phyloP scores from a whole-genome alignment of 495 filamentous ascomycete species.

The Pseudoneurospora amorphoporcata region DNA sequence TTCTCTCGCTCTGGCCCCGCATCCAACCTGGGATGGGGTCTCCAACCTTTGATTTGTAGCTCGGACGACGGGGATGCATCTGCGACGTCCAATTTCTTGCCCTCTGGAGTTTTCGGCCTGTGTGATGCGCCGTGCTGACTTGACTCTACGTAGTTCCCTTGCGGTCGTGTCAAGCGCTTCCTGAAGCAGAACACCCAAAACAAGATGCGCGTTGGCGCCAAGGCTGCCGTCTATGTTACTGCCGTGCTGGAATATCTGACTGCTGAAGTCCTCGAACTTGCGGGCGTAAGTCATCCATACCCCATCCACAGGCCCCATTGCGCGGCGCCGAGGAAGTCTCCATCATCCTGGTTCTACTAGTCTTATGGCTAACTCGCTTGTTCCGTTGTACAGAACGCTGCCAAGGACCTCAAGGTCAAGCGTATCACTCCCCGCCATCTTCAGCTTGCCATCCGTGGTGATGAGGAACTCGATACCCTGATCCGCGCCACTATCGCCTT shows the following conservation, averaged over 20 bases:
- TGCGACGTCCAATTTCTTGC: neutral
- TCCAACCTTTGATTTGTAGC: neutral
- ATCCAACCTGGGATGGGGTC: neutral
- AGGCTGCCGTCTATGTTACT: slow-evolving; percentile 97
- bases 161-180: slow-evolving; percentile 99
- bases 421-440: slow-evolving; percentile 97
- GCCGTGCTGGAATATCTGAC: slow-evolving; percentile 97
- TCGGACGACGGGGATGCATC: neutral
- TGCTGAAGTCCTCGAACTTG: slow-evolving; percentile 95
- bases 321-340: neutral
- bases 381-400: slow-evolving; percentile 56
- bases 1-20: neutral
- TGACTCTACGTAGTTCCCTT: slow-evolving; percentile 66
- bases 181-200: slow-evolving; percentile 98
- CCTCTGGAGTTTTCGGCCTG: neutral
- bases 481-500: slow-evolving; percentile 98
- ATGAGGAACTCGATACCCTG: slow-evolving; percentile 94
- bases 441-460: slow-evolving; percentile 95
- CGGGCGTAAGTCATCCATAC: slow-evolving; percentile 50
- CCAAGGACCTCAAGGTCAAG: slow-evolving; percentile 99
- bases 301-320: slow-evolving; percentile 3
- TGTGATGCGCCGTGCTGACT: slow-evolving; percentile 22
- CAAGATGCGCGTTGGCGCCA: slow-evolving; percentile 99
- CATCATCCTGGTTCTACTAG: neutral
- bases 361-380: neutral